These are phyloP conservation scores for Schoenoplectus tabernaemontani DNA, from an alignment of 202 grass and related monocot species.

Conservation along the genomic window DNA sequence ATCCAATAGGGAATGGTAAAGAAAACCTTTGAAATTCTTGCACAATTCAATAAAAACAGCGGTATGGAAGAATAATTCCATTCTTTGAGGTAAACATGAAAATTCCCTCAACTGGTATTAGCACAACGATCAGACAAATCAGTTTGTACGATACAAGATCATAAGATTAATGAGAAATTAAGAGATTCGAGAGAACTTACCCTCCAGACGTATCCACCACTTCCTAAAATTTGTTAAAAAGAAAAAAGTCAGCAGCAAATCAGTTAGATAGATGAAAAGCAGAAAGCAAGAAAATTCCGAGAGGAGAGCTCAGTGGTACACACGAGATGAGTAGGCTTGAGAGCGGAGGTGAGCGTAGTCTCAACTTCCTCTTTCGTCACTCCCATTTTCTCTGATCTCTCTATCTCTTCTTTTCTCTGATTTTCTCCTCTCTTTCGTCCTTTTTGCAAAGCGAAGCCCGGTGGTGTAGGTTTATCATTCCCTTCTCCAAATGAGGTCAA, in stretches of 20 bases:
- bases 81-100: neutral
- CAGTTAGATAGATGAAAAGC: conserved; percentile 21
- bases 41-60: neutral
- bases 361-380: conserved; percentile 86
- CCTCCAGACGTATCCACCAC: conserved; percentile 93
- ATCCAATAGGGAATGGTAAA: neutral
- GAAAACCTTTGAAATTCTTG: neutral
- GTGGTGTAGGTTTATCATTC: neutral
- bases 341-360: conserved; percentile 53
- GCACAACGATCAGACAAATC: conserved; percentile 16
- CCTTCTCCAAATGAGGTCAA: neutral
- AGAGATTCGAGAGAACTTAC: conserved; percentile 14
- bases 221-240: conserved; percentile 34
- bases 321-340: conserved; percentile 73
- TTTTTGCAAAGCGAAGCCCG: neutral
- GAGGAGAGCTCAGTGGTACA: neutral
- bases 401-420: neutral
- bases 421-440: neutral
- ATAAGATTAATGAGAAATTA: neutral
- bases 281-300: neutral
- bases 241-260: neutral
- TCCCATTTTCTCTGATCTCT: conserved; percentile 37
- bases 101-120: neutral
- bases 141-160: neutral
- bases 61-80: neutral